Evolutionary conservation across 768 basidiomycete genomes (phyloP), one percentile per base, ranked within the genome.

Genomic region (Hygrocybe punicea): DNA sequence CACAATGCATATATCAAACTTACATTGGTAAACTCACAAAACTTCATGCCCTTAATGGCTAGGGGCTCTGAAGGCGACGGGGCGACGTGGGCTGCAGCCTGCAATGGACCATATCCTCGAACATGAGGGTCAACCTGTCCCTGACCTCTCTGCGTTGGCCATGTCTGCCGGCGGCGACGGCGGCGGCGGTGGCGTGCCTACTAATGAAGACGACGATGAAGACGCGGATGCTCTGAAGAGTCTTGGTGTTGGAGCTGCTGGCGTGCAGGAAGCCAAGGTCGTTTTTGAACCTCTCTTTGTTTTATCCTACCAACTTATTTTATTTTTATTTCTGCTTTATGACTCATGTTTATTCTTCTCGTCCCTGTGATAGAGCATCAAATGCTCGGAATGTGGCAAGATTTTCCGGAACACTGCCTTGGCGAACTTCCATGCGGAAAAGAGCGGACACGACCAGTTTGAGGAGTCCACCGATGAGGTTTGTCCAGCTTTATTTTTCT

Each of bases 391-490:
- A 64, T 96, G 94, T 69, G 84, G 86, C 58, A 97, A 97, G 75
- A 78, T 84, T 21, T 97, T 97, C 78, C 78, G 73, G 65, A 93
- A 91, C 63, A 87, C 90, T 0, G 91, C 90, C 2, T 76, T 96
- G 14, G 95, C 92, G 13, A 91, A 91, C 62, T 96, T 84, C 71
- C 95, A 97, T 65, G 95, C 93, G 0, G 93, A 95, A 71, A 93
- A 93, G 77, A 91, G 86, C 62, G 96, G 96, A 0, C 96, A 99
- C 68, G 87, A 93, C 70, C 86, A 94, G 62, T 98, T 98, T 60
- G 95, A 97, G 68, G 96, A 98, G 67, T 93, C 90, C 1, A 91
- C 85, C 0, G 94, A 98, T 65, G 96, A 98, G 81, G 93, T 47
- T 6, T 5, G 45, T 47, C 2, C 3, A 42, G 11, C 3, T 6